Conservation (phyloP, 1,284 basidiomycete genomes). For the Xerocomus cyaneibrunnescens region DNA sequence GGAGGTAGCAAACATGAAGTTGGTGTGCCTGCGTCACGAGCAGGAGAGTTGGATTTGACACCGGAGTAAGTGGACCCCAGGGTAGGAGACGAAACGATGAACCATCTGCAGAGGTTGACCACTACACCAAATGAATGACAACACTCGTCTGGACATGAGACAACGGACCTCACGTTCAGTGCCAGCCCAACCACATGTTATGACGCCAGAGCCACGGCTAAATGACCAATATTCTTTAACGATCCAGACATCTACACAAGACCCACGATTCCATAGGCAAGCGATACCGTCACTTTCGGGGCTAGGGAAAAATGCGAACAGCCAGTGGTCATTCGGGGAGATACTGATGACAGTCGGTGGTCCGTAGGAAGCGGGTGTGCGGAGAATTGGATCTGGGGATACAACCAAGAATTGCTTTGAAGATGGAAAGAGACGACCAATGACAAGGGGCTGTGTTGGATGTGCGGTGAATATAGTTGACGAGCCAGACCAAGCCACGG, state of each 20-base stretch:
- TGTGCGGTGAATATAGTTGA: conserved; percentile 69
- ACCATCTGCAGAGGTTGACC: conserved; percentile 44
- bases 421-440: conserved; percentile 67
- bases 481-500: conserved; percentile 65
- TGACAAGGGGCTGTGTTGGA: conserved; percentile 54
- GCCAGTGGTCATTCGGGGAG: conserved; percentile 56
- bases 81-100: conserved; percentile 48
- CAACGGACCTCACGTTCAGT: conserved; percentile 54
- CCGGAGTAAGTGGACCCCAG: conserved; percentile 51
- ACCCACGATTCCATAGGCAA: conserved; percentile 63
- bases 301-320: conserved; percentile 75
- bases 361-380: conserved; percentile 49
- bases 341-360: conserved; percentile 63
- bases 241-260: conserved; percentile 59
- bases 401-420: conserved; percentile 60
- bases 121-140: conserved; percentile 38
- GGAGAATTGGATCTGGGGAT: conserved; percentile 49
- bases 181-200: conserved; percentile 62
- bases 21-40: conserved; percentile 58
- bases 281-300: conserved; percentile 52
- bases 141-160: background rate
- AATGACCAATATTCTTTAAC: conserved; percentile 59
- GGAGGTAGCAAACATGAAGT: conserved; percentile 50
- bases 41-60: conserved; percentile 50
- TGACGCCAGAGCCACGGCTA: conserved; percentile 51